Percentiles rank a stretch among this genome's conserved stretches.
Evolutionary conservation across 306 rosid species (phyloP).

Genomic region (Abrus pulchellus): DNA sequence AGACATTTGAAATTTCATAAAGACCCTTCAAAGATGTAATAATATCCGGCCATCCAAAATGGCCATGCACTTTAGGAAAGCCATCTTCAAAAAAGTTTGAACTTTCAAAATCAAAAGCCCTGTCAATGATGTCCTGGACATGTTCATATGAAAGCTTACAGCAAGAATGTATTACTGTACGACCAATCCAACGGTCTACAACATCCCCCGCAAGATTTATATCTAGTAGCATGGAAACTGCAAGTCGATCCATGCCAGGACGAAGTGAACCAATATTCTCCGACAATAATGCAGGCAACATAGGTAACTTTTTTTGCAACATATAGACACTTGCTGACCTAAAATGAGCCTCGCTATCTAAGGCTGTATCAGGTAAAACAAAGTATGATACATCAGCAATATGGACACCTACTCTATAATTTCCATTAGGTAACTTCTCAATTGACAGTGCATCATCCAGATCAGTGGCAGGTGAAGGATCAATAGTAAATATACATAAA

Average conservation of each 20-base stretch:
- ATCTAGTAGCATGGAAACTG: conserved; percentile 81
- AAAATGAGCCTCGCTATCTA: conserved; percentile 74
- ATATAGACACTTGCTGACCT: conserved; percentile 88
- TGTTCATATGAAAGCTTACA: conserved; percentile 91
- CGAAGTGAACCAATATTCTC: conserved; percentile 80
- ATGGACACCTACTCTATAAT: conserved; percentile 87
- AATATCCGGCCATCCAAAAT: conserved; percentile 74
- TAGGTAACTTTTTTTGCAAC: conserved; percentile 69
- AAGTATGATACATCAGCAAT: conserved; percentile 88
- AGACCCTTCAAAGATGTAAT: conserved; percentile 70
- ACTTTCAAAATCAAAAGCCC: conserved; percentile 50
- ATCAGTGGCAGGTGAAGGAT: conserved; percentile 87
- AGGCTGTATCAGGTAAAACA: conserved; percentile 75
- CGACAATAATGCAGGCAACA: conserved; percentile 81
- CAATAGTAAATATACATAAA: conserved; percentile 82
- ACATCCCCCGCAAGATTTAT: conserved; percentile 68
- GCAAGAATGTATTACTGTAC: conserved; percentile 84
- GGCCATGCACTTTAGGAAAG: conserved; percentile 69
- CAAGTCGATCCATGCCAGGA: conserved; percentile 87
- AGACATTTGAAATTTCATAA: conserved; percentile 60
- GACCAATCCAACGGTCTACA: conserved; percentile 80
- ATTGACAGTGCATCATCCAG: conserved; percentile 93
- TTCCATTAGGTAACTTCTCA: conserved; percentile 73
- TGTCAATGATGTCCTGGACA: conserved; percentile 79
- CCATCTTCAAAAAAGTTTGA: conserved; percentile 40